These are phyloP conservation scores for Salix dunnii DNA, from an alignment of 345 rosid genomes.

Conservation along the genomic window DNA sequence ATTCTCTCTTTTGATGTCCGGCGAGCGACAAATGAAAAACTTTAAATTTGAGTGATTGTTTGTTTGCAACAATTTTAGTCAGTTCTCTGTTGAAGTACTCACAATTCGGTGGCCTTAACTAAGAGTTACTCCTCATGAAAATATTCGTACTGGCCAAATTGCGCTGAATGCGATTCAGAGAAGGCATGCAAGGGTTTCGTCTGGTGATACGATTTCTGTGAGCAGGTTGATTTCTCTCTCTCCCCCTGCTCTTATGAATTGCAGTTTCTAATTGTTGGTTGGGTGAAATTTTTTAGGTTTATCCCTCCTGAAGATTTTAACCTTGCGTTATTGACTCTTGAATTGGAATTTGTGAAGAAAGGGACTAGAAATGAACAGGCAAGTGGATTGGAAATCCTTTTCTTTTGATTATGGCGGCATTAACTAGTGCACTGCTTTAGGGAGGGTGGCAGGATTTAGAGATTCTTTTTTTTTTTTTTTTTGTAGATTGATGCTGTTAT, in stretches of 20 bases:
- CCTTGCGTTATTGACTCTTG: conserved; percentile 72
- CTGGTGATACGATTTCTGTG: conserved; percentile 64
- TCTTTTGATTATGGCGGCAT: background rate
- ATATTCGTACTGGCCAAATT: conserved; percentile 52
- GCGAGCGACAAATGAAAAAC: background rate
- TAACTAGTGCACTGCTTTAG: background rate
- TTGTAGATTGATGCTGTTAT: conserved; percentile 85
- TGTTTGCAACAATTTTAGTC: background rate
- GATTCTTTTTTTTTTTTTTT: background rate
- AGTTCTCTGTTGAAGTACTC: background rate
- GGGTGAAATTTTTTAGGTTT: conserved; percentile 40
- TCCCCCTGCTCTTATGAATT: background rate
- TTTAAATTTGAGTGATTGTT: background rate
- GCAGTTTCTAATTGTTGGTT: background rate
- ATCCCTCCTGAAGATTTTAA: conserved; percentile 72
- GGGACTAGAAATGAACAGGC: conserved; percentile 90
- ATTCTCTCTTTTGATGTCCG: background rate
- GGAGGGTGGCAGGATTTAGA: conserved; percentile 1
- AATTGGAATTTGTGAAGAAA: conserved; percentile 88
- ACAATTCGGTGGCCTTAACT: conserved; percentile 47
- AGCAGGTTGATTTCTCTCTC: conserved; percentile 44
- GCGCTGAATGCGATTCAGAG: conserved; percentile 88
- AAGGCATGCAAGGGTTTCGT: conserved; percentile 75
- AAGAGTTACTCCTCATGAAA: conserved; percentile 64
- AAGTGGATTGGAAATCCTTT: background rate